Conservation (phyloP, 345 rosid species). For the Zanthoxylum bungeanum region DNA sequence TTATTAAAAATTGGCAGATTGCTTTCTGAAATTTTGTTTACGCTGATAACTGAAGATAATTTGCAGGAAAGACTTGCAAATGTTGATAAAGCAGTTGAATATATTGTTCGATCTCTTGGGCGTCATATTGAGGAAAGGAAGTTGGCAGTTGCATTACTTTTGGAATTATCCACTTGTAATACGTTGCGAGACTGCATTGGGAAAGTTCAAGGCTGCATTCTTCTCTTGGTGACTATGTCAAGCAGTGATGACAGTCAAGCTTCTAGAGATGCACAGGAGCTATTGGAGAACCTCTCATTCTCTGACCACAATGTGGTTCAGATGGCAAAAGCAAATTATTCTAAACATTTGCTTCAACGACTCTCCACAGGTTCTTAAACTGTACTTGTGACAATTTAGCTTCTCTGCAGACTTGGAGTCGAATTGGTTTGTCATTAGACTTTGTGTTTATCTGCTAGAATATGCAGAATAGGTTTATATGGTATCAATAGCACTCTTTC, state of each 20-base stretch:
- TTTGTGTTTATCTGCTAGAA: background rate
- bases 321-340: constrained; percentile 74
- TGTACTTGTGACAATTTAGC: constrained; percentile 9
- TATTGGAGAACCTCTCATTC: constrained; percentile 56
- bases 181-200: constrained; percentile 43
- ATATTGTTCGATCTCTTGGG: constrained; percentile 55
- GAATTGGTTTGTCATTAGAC: background rate
- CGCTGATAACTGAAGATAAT: constrained; percentile 12
- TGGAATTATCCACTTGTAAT: constrained; percentile 45
- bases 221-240: constrained; percentile 63
- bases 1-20: background rate
- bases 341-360: constrained; percentile 50
- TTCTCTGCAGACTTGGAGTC: constrained; percentile 1
- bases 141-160: constrained; percentile 52
- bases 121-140: constrained; percentile 53
- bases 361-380: constrained; percentile 47
- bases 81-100: constrained; percentile 42
- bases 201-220: constrained; percentile 57
- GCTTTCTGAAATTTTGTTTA: constrained; percentile 6
- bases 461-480: background rate
- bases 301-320: constrained; percentile 51
- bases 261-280: constrained; percentile 44
- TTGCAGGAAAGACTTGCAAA: constrained; percentile 57
- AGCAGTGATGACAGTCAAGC: constrained; percentile 51
- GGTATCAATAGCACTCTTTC: background rate